Conservation (phyloP, 75 land plant species). For the Adiantum capillusveneris region DNA sequence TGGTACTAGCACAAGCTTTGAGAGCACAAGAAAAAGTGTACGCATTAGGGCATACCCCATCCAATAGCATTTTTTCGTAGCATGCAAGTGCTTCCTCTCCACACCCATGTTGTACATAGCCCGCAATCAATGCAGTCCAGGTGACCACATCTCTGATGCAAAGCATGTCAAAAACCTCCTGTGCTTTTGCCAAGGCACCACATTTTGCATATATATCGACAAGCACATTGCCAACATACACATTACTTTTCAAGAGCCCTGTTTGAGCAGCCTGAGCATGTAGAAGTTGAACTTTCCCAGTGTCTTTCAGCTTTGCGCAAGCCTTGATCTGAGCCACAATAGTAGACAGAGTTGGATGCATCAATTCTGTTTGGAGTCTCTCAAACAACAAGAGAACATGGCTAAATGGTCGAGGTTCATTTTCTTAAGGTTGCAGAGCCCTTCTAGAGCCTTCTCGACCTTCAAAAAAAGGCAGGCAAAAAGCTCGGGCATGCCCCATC, state of each 20-base stretch:
- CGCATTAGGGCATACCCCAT: constrained; percentile 9
- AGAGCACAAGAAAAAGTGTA: constrained; percentile 12
- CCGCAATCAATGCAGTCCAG: constrained; percentile 76
- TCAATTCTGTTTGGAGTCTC: no score
- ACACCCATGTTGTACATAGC: constrained; percentile 60
- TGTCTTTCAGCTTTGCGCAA: background rate
- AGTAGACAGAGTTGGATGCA: constrained; percentile 6
- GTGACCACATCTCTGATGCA: constrained; percentile 44
- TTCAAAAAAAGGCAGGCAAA: no score
- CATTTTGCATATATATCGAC: constrained; percentile 45
- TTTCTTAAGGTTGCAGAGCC: no score
- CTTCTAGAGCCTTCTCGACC: no score
- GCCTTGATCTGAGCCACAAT: constrained; percentile 2
- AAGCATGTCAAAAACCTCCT: constrained; percentile 33
- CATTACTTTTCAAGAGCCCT: background rate
- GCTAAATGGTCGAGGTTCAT: no score
- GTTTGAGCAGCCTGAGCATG: background rate
- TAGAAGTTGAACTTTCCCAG: background rate
- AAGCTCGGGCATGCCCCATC: no score
- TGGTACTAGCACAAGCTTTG: constrained; percentile 9
- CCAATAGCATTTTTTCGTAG: constrained; percentile 42
- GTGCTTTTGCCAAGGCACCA: constrained; percentile 17
- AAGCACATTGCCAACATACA: constrained; percentile 28
- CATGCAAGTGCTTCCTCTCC: constrained; percentile 42
- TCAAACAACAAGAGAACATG: no score